These are phyloP conservation scores for Amniculicola lignicola DNA, from an alignment of 495 filamentous ascomycete species.

Conservation along the genomic window DNA sequence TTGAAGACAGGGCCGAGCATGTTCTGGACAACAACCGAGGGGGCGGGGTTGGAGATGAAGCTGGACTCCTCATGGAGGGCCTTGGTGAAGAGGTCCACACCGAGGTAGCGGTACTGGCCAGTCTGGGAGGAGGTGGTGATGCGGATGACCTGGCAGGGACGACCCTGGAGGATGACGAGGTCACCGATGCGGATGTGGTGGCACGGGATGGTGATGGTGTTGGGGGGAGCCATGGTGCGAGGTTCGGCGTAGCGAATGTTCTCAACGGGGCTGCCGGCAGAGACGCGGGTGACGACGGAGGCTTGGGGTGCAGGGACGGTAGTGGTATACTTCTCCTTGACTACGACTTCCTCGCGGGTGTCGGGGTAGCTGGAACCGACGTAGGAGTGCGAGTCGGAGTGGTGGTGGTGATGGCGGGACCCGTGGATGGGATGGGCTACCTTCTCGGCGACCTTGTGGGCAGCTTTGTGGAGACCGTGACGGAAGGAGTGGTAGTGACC, in stretches of 20 bases:
- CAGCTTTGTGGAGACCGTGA: constrained; percentile 75
- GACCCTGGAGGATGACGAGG: constrained; percentile 97
- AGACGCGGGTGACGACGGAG: constrained; percentile 24
- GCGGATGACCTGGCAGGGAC: constrained; percentile 99
- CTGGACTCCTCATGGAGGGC: constrained; percentile 98
- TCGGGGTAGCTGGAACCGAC: constrained; percentile 29
- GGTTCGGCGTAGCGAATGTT: background rate
- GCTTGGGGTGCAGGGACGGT: constrained; percentile 27
- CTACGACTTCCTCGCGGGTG: constrained; percentile 39
- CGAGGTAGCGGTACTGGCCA: constrained; percentile 98
- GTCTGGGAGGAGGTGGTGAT: constrained; percentile 98
- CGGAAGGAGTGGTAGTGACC: constrained; percentile 94
- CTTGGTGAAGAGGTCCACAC: constrained; percentile 99
- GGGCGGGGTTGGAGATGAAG: constrained; percentile 94
- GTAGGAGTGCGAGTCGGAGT: constrained; percentile 29
- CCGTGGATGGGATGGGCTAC: constrained; percentile 57
- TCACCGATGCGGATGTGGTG: constrained; percentile 99
- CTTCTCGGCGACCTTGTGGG: constrained; percentile 71
- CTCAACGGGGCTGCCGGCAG: constrained; percentile 1
- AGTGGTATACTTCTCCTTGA: constrained; percentile 41
- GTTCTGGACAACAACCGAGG: constrained; percentile 96
- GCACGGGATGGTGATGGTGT: constrained; percentile 97
- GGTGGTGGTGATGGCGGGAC: constrained; percentile 44
- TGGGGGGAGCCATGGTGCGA: constrained; percentile 48
- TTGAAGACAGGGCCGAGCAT: constrained; percentile 99